phyloP scores from a whole-genome alignment of 2,329 filamentous ascomycete genomes.

The Penicillium sp. region DNA sequence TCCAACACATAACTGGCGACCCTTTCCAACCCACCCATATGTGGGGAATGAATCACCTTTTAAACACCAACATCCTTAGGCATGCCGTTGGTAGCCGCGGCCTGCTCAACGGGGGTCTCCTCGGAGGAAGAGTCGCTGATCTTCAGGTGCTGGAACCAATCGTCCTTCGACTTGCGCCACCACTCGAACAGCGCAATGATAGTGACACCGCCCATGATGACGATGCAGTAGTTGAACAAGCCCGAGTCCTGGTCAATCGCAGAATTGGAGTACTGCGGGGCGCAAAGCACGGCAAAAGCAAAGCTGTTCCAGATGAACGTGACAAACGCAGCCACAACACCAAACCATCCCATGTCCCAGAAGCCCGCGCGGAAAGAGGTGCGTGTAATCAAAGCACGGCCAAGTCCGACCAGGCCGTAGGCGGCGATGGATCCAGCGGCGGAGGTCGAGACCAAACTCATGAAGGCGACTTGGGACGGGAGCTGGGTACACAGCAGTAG shows the following conservation, averaged over 20 bases:
- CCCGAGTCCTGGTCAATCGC: constrained; percentile 24
- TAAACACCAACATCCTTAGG: constrained; percentile 7
- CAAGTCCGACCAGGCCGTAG: constrained; percentile 49
- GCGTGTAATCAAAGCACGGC: constrained; percentile 46
- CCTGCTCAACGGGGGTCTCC: constrained; percentile 5
- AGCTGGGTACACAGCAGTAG: constrained; percentile 58
- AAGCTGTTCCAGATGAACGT: constrained; percentile 51
- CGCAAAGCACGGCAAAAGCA: constrained; percentile 49
- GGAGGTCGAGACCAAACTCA: constrained; percentile 50
- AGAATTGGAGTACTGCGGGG: constrained; percentile 39
- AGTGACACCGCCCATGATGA: constrained; percentile 49
- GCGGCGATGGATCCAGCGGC: constrained; percentile 50
- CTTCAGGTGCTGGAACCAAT: constrained; percentile 27
- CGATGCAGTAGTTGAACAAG: constrained; percentile 41
- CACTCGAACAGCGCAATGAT: constrained; percentile 24
- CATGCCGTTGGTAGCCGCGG: not conserved
- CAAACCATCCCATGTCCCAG: constrained; percentile 47
- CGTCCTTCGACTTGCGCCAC: constrained; percentile 26
- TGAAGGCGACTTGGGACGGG: constrained; percentile 52
- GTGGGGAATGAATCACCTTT: not conserved
- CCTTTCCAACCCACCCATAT: not conserved
- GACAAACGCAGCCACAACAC: constrained; percentile 47
- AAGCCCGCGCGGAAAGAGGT: constrained; percentile 47
- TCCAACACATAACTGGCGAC: not conserved
- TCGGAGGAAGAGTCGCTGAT: constrained; percentile 14